phyloP scores from a whole-genome alignment of 352 stramenopile species.

The Globisporangium ultimum region DNA sequence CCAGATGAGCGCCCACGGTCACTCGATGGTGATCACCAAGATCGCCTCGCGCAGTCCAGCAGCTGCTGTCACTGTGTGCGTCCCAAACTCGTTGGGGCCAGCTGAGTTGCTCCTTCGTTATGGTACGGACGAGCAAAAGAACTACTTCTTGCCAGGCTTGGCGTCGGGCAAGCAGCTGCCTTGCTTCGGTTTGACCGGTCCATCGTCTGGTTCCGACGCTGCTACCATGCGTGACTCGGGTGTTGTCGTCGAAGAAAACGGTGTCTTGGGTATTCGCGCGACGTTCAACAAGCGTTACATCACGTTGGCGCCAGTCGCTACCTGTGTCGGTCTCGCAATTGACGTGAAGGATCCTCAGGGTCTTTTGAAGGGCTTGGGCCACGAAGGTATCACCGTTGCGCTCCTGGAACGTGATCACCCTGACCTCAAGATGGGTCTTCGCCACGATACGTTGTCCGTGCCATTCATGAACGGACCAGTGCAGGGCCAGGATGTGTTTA shows the following conservation, averaged over 20 bases:
- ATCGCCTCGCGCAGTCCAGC: conserved; percentile 90
- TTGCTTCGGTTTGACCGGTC: conserved; percentile 96
- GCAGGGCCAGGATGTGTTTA: conserved; percentile 96
- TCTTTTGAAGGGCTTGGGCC: conserved; percentile 91
- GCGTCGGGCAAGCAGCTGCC: conserved; percentile 94
- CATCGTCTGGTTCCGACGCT: conserved; percentile 94
- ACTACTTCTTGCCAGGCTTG: conserved; percentile 93
- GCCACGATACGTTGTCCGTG: conserved; percentile 94
- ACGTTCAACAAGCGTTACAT: conserved; percentile 99
- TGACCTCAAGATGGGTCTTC: conserved; percentile 93
- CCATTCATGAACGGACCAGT: conserved; percentile 99
- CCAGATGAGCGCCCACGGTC: conserved; percentile 88
- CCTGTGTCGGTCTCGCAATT: conserved; percentile 96
- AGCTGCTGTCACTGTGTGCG: conserved; percentile 92
- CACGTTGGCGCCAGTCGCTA: conserved; percentile 96
- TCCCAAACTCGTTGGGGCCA: conserved; percentile 96
- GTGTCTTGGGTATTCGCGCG: conserved; percentile 94
- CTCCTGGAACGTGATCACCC: conserved; percentile 94
- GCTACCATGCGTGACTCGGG: conserved; percentile 94
- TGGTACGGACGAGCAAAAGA: conserved; percentile 94
- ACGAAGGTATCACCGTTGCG: conserved; percentile 95
- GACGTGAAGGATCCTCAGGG: conserved; percentile 95
- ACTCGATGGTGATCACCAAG: conserved; percentile 93
- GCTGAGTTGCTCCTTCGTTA: conserved; percentile 96
- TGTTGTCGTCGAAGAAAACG: conserved; percentile 91